Percentiles rank a stretch among this genome's conserved stretches.
These are phyloP conservation scores for Iberis pinnata DNA, from an alignment of 345 rosid genomes.

Conservation along the genomic window DNA sequence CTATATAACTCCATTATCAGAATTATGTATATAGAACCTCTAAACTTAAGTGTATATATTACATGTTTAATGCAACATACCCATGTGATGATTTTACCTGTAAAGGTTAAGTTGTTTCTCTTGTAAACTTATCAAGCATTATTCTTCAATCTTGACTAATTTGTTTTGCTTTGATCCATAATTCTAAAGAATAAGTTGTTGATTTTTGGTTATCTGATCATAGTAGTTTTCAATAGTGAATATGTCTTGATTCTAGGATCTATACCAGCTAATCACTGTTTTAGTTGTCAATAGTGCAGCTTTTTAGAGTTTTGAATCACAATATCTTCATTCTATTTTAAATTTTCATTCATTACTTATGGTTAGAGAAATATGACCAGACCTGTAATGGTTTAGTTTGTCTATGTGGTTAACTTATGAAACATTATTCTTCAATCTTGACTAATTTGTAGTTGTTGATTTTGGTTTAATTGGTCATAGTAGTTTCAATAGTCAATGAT, in stretches of 20 bases:
- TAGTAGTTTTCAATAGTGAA: conserved; percentile 33
- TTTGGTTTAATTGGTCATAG: conserved; percentile 1
- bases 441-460: background rate
- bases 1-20: too few relatives aligned
- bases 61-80: background rate
- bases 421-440: conserved; percentile 1
- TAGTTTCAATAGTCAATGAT: conserved; percentile 49
- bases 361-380: background rate
- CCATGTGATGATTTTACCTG: too few relatives aligned
- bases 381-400: background rate
- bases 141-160: background rate
- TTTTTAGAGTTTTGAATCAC: too few relatives aligned
- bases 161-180: too few relatives aligned
- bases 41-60: too few relatives aligned
- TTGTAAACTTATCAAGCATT: background rate
- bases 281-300: too few relatives aligned
- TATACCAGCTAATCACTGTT: background rate
- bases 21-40: too few relatives aligned
- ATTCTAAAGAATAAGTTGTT: too few relatives aligned
- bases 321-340: background rate
- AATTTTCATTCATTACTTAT: background rate
- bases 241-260: background rate
- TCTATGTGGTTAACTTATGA: background rate
- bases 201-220: conserved; percentile 4
- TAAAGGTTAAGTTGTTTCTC: background rate